phyloP scores from a whole-genome alignment of 2,329 filamentous ascomycete species.

The Aspergillus ibericus region DNA sequence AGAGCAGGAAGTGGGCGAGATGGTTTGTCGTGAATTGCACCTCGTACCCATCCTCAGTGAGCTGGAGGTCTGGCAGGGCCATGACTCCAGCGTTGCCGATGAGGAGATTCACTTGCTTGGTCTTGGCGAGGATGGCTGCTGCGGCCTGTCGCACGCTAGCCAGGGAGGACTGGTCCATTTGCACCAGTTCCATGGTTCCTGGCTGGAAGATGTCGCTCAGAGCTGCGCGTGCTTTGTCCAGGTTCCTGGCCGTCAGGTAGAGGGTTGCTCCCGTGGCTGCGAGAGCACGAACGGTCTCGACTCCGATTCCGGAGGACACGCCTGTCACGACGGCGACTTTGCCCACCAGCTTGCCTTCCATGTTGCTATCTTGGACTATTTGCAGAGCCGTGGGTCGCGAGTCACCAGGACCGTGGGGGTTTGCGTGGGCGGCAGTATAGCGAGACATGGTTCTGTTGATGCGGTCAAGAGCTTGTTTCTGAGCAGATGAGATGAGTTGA shows the following conservation, averaged over 20 bases:
- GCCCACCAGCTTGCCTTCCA: conserved; percentile 18
- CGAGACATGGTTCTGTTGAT: conserved; percentile 12
- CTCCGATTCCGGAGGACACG: conserved; percentile 41
- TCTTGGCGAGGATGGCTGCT: conserved; percentile 10
- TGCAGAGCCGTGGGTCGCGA: conserved; percentile 34
- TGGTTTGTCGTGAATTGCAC: conserved; percentile 56
- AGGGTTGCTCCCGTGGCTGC: conserved; percentile 35
- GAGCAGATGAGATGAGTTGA: not conserved
- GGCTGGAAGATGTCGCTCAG: conserved; percentile 24
- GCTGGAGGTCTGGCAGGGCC: conserved; percentile 24
- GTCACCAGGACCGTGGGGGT: conserved; percentile 23
- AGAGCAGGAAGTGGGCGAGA: conserved; percentile 53
- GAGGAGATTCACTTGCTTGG: conserved; percentile 26
- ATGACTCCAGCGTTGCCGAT: conserved; percentile 51
- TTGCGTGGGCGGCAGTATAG: conserved; percentile 26
- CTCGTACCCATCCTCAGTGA: conserved; percentile 47
- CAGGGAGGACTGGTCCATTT: conserved; percentile 15
- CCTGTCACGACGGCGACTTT: conserved; percentile 18
- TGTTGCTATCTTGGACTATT: conserved; percentile 32
- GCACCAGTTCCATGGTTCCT: conserved; percentile 18
- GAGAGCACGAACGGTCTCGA: conserved; percentile 48
- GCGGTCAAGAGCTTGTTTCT: not conserved
- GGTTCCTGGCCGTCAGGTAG: conserved; percentile 37
- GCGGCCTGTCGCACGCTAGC: conserved; percentile 17
- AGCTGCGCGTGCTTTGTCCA: conserved; percentile 34